phyloP scores from a whole-genome alignment of 257 asterid genomes.

The Verbena officinalis region DNA sequence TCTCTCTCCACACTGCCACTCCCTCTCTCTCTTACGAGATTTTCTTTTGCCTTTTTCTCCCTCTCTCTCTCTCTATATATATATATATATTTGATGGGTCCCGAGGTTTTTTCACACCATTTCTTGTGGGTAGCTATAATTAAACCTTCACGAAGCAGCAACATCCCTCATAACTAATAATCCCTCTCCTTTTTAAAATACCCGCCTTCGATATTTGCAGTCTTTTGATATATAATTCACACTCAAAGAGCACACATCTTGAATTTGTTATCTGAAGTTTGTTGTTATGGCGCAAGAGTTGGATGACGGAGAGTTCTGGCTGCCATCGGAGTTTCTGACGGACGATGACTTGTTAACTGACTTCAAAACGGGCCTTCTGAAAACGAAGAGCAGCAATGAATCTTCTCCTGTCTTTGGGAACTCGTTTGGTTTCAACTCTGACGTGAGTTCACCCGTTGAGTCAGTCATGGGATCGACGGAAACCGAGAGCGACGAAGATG shows the following conservation, averaged over 20 bases:
- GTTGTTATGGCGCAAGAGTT: conserved; percentile 43
- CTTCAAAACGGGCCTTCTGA: conserved; percentile 24
- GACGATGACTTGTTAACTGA: conserved; percentile 52
- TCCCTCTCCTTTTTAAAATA: conserved; percentile 19
- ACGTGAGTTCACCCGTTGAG: conserved; percentile 72
- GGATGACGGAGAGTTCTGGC: conserved; percentile 59
- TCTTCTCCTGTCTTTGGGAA: conserved; percentile 29
- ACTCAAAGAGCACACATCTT: not conserved
- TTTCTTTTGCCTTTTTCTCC: not conserved
- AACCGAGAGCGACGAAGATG: conserved; percentile 81
- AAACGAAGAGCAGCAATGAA: conserved; percentile 12
- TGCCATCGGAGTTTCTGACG: conserved; percentile 52
- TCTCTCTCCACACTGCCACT: conserved; percentile 22
- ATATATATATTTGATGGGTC: conserved; percentile 37
- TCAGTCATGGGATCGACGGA: conserved; percentile 56
- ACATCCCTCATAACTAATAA: not conserved
- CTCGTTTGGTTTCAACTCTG: conserved; percentile 42
- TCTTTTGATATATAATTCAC: conserved; percentile 4
- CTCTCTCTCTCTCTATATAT: conserved; percentile 11
- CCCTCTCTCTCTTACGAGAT: not conserved
- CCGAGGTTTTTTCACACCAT: conserved; percentile 25
- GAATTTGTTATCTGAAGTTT: not conserved
- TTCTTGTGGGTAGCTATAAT: conserved; percentile 35
- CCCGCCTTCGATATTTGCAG: conserved; percentile 19
- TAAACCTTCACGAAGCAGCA: conserved; percentile 45